Conservation (phyloP, 2,329 filamentous ascomycete genomes). For the Rutstroemia sp. region DNA sequence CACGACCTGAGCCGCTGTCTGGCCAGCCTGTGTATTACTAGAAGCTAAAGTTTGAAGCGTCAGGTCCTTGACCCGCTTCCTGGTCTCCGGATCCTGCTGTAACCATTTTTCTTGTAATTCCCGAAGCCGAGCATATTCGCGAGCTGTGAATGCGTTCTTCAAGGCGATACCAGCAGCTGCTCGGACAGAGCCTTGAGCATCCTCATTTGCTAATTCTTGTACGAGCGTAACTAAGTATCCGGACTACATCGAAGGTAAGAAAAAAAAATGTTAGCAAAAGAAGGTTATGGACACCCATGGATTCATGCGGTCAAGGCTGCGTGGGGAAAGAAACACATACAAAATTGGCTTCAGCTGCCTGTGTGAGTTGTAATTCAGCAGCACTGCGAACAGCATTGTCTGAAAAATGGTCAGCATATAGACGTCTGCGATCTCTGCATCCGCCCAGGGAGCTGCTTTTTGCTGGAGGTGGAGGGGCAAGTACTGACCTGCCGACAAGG, state of each 20-base stretch:
- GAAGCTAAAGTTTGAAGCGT: conserved; percentile 84
- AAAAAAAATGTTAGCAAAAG: conserved; percentile 14
- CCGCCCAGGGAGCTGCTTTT: not conserved
- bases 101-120: conserved; percentile 94
- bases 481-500: conserved; percentile 80
- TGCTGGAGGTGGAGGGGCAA: conserved; percentile 9
- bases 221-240: conserved; percentile 90
- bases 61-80: conserved; percentile 79
- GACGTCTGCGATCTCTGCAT: not conserved
- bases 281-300: conserved; percentile 9
- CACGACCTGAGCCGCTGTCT: conserved; percentile 89
- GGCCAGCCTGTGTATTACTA: conserved; percentile 72
- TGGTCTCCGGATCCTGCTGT: conserved; percentile 72
- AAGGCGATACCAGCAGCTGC: conserved; percentile 91
- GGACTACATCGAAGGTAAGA: conserved; percentile 48
- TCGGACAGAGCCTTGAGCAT: conserved; percentile 74
- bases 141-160: conserved; percentile 95
- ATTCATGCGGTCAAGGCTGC: conserved; percentile 25
- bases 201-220: conserved; percentile 88
- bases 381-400: conserved; percentile 84
- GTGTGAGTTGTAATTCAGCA: conserved; percentile 88
- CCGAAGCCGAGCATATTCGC: conserved; percentile 79
- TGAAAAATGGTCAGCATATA: conserved; percentile 38
- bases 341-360: conserved; percentile 92
- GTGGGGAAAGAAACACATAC: conserved; percentile 47